Evolutionary conservation across 2,329 filamentous ascomycete genomes (phyloP).

Genomic region (Xylariaceae sp.): DNA sequence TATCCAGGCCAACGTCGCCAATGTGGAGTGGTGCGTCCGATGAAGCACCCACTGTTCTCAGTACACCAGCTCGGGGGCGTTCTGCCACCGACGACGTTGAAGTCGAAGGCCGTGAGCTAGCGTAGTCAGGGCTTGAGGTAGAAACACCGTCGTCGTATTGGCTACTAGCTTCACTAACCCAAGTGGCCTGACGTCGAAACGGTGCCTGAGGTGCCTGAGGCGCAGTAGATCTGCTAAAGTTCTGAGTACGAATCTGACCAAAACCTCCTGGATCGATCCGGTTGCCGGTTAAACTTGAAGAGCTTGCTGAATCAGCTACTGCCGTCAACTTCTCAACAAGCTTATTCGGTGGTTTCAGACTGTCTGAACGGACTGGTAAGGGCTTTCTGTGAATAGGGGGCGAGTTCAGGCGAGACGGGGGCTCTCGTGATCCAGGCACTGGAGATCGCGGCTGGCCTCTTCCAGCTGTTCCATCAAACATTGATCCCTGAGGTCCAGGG

Average conservation of each 20-base stretch:
- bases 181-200: constrained; percentile 35
- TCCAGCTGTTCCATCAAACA: constrained; percentile 25
- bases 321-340: constrained; percentile 36
- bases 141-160: constrained; percentile 60
- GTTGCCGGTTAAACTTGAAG: constrained; percentile 37
- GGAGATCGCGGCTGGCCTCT: constrained; percentile 21
- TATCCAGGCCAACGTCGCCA: constrained; percentile 41
- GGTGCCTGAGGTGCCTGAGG: constrained; percentile 6
- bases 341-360: constrained; percentile 35
- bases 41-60: constrained; percentile 68
- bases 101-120: constrained; percentile 58
- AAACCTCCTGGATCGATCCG: constrained; percentile 46
- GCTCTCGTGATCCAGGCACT: constrained; percentile 21
- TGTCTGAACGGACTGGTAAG: constrained; percentile 39
- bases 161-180: constrained; percentile 36
- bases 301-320: constrained; percentile 35
- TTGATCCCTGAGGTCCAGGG: constrained; percentile 24
- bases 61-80: constrained; percentile 68
- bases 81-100: constrained; percentile 51
- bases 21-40: constrained; percentile 22
- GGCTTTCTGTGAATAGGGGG: constrained; percentile 48
- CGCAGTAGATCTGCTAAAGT: constrained; percentile 27
- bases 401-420: constrained; percentile 34
- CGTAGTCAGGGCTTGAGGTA: constrained; percentile 68
- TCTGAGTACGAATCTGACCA: constrained; percentile 39